Percentiles rank a stretch among this genome's conserved stretches.
phyloP scores from a whole-genome alignment of 2,329 filamentous ascomycete genomes.

The Phaeoacremonium minimum region DNA sequence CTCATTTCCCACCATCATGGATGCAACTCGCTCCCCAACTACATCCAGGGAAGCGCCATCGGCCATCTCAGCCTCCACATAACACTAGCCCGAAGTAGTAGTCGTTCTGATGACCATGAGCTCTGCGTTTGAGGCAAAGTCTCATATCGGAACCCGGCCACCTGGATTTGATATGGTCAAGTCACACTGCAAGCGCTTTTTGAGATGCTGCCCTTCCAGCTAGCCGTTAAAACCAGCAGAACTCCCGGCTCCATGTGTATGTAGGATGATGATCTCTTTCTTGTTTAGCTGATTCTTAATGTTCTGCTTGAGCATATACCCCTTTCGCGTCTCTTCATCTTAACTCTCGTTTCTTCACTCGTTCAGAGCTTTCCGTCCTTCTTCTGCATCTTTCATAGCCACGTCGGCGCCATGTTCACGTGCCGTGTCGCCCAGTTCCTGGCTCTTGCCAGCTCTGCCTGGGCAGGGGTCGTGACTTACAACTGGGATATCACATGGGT shows the following conservation, averaged over 20 bases:
- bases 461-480: conserved; percentile 26
- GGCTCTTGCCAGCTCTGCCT: conserved; percentile 15
- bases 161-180: not conserved
- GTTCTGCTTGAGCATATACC: too few species aligned
- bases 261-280: not conserved
- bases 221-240: not conserved
- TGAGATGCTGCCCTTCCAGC: not conserved
- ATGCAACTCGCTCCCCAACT: not conserved
- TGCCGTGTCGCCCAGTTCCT: conserved; percentile 2
- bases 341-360: conserved; percentile 2
- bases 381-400: not conserved
- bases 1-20: conserved; percentile 8
- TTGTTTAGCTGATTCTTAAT: too few species aligned
- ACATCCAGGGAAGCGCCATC: not conserved
- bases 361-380: not conserved
- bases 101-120: not conserved
- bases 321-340: not conserved
- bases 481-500: conserved; percentile 37
- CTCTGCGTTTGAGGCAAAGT: not conserved
- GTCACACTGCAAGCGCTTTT: not conserved
- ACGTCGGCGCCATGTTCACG: conserved; percentile 4
- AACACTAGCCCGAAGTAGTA: not conserved
- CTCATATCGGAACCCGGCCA: not conserved
- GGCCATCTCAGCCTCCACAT: not conserved
- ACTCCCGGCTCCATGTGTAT: not conserved